These are phyloP conservation scores for Hemileccinum impolitum DNA, from an alignment of 768 basidiomycete genomes.

Conservation along the genomic window DNA sequence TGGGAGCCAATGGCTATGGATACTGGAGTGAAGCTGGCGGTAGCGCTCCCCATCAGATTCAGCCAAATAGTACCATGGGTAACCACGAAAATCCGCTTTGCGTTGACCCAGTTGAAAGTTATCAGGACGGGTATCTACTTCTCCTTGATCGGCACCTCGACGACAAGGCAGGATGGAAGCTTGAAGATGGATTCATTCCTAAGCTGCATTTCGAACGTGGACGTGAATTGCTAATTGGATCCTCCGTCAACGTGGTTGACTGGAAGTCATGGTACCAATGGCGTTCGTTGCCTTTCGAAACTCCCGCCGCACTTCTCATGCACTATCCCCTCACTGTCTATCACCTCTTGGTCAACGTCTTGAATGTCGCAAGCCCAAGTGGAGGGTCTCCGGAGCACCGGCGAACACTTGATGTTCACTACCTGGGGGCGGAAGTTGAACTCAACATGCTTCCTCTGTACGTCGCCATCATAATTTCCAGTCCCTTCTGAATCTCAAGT, in stretches of 20 bases:
- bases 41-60: constrained; percentile 27
- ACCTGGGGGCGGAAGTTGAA: constrained; percentile 40
- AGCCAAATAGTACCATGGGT: constrained; percentile 16
- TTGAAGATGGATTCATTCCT: constrained; percentile 34
- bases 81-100: background rate
- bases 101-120: constrained; percentile 16
- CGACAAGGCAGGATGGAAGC: constrained; percentile 35
- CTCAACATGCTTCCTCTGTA: constrained; percentile 40
- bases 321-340: constrained; percentile 43
- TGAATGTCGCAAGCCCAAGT: constrained; percentile 29
- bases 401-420: constrained; percentile 33
- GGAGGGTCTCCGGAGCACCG: constrained; percentile 19
- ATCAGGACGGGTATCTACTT: constrained; percentile 33
- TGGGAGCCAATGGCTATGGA: constrained; percentile 38
- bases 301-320: constrained; percentile 43
- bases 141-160: constrained; percentile 31
- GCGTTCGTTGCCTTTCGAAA: constrained; percentile 41
- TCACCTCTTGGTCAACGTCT: constrained; percentile 33
- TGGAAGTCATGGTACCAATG: constrained; percentile 47
- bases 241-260: constrained; percentile 30
- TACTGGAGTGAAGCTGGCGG: constrained; percentile 42
- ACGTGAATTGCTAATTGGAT: constrained; percentile 25
- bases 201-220: constrained; percentile 28
- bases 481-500: background rate
- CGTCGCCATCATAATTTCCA: constrained; percentile 10